Conservation (phyloP, 108 stramenopile species). For the Skeletonema menzelii region DNA sequence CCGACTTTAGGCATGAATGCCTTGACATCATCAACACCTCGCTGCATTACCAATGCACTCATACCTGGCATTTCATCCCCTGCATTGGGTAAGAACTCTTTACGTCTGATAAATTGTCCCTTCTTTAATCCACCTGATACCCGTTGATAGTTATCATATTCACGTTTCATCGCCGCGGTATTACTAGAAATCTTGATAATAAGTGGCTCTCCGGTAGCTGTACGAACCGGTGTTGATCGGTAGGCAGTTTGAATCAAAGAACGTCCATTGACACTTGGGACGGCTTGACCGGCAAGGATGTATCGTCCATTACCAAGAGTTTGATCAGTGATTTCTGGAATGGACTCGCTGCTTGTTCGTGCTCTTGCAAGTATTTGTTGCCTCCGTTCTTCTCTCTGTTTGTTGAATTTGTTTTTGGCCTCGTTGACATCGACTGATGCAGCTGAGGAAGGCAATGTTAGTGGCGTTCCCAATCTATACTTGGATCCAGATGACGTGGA, state of each 20-base stretch:
- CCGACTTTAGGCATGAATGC: conserved; percentile 62
- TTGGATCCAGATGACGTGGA: conserved; percentile 71
- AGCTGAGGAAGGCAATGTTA: conserved; percentile 23
- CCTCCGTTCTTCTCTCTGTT: neutral
- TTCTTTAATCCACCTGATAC: conserved; percentile 48
- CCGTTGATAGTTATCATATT: conserved; percentile 74
- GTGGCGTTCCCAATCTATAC: conserved; percentile 63
- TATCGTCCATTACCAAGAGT: conserved; percentile 58
- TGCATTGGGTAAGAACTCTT: conserved; percentile 66
- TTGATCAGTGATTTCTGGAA: conserved; percentile 49
- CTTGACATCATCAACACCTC: conserved; percentile 77
- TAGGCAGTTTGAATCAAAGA: conserved; percentile 36
- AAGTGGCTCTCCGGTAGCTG: conserved; percentile 61
- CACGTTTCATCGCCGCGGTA: conserved; percentile 74
- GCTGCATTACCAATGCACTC: conserved; percentile 80
- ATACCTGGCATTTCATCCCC: conserved; percentile 56
- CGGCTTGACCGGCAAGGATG: conserved; percentile 33
- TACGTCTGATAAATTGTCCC: conserved; percentile 57
- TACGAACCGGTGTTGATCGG: conserved; percentile 55
- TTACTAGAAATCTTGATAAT: conserved; percentile 50
- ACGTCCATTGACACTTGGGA: conserved; percentile 38
- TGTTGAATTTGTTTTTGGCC: conserved; percentile 8
- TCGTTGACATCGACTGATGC: conserved; percentile 11
- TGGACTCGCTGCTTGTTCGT: conserved; percentile 19
- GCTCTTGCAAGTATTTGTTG: conserved; percentile 10